Conservation (phyloP, 139 green algal species). For the Tetradesmus obliquus region DNA sequence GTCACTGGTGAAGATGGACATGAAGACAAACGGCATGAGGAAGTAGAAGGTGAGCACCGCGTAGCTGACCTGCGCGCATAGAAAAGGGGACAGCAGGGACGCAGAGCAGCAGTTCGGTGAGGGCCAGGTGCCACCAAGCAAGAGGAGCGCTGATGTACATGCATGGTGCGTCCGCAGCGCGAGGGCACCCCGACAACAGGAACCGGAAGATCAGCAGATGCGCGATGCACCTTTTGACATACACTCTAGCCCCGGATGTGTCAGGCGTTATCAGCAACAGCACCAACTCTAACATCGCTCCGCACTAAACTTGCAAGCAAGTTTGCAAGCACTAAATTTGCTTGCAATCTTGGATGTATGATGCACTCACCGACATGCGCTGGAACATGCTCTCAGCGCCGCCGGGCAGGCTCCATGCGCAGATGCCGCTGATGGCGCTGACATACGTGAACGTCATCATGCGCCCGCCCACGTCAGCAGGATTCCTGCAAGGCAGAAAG, state of each 20-base stretch:
- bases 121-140: background rate
- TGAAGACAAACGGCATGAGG: conserved; percentile 64
- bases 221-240: no score
- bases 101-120: background rate
- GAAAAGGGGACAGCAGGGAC: background rate
- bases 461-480: conserved; percentile 57
- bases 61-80: conserved; percentile 29
- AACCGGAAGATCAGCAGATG: background rate
- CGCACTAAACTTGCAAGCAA: background rate
- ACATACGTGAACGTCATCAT: conserved; percentile 63
- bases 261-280: background rate
- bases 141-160: background rate
- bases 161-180: no score
- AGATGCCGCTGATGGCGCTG: conserved; percentile 53
- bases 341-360: background rate
- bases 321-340: background rate
- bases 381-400: conserved; percentile 30
- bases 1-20: conserved; percentile 61
- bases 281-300: background rate
- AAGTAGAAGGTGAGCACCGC: conserved; percentile 52
- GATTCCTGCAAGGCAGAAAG: conserved; percentile 50
- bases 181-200: background rate
- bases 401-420: conserved; percentile 48
- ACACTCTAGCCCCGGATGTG: background rate
- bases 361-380: conserved; percentile 49